Evolutionary conservation across 176 grass and related monocot species (phyloP).

Genomic region (Musa troglodytarum): DNA sequence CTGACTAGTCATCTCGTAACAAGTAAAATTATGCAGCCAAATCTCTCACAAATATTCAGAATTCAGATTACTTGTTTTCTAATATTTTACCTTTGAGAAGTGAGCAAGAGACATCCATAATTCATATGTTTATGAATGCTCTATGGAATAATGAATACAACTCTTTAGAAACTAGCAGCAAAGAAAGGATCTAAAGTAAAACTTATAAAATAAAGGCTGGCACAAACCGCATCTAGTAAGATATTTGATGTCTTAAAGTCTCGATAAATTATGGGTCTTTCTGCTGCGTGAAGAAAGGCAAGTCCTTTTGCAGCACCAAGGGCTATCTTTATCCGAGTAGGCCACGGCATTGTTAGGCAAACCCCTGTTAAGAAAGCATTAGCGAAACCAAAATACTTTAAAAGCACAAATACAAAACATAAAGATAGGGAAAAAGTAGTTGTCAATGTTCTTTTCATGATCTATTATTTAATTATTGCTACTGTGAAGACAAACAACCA

Average conservation of each 20-base stretch:
- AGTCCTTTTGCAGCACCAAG: constrained; percentile 15
- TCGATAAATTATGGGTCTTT: constrained; percentile 18
- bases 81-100: neutral
- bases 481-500: no score
- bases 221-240: constrained; percentile 17
- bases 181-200: neutral
- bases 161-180: no score
- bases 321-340: constrained; percentile 14
- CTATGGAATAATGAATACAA: neutral
- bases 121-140: neutral
- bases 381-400: neutral
- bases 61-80: neutral
- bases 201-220: neutral
- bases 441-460: no score
- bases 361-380: neutral
- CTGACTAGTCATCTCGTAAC: neutral
- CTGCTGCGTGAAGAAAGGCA: constrained; percentile 12
- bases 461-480: no score
- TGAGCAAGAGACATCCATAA: neutral
- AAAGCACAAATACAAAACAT: no score
- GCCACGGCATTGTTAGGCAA: constrained; percentile 3
- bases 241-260: constrained; percentile 19
- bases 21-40: neutral
- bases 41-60: neutral
- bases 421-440: neutral